Base-by-base conservation (phyloP, 768 basidiomycete species). In the Suillus americanus region DNA sequence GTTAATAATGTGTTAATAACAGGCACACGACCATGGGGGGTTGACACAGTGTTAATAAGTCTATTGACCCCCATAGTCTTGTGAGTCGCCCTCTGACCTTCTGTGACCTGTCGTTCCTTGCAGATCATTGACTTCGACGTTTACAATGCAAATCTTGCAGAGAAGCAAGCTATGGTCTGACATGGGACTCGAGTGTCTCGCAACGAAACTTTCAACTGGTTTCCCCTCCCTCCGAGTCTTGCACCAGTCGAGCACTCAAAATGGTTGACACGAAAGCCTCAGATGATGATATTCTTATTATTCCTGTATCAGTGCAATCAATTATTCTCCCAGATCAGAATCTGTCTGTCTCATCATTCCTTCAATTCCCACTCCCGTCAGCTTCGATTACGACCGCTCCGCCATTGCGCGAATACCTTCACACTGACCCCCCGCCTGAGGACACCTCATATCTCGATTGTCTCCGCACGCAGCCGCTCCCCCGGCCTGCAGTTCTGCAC, bases 61-160 rank as follows among this genome's bases (percentile, higher is more conserved):
- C 55, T 33, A 25, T 55, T 35, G 37, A 38, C n/a, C 37, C 37
- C 37, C 2, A 74, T 30, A 78, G 75, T 2, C 69, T 79, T 45
- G 43, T 45, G 43, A n/a, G 43, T 45, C 8, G 43, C 43, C 43
- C 20, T 45, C 43, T 20, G 43, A 45, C 43, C 43, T 45, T 45
- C n/a, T n/a, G n/a, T n/a, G n/a, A n/a, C n/a, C 43, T 45, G 43
- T 20, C 3, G 20, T 45, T n/a, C 43, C 43, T 45, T 20, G 20
- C 43, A 45, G 43, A 45, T 45, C 43, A 45, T 45, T 45, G 20
- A 45, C 43, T 45, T 45, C 8, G 20, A 45, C 7, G 20, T 45
- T 45, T 45, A 20, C 43, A 45, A 35, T 35, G 33, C 33, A 35
- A 35, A 35, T 35, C 33, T 35, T 35, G 5, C 33, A 35, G 33